Conservation (phyloP, 192 early-diverging fungal species). For the Powellomyces hirtus region DNA sequence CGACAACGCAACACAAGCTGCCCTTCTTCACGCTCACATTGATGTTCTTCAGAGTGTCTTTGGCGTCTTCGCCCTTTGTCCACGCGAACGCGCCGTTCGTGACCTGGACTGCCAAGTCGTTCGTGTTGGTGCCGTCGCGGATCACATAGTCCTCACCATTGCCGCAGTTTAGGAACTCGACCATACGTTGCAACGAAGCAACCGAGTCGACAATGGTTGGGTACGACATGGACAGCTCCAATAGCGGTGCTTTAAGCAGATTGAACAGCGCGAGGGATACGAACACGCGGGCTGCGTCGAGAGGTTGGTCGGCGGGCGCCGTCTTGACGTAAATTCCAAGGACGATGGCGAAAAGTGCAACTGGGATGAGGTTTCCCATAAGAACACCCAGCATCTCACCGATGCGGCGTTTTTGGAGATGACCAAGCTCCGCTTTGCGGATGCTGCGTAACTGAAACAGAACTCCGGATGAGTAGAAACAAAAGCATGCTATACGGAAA, state of each 20-base stretch:
- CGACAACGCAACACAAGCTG: slow-evolving; percentile 53
- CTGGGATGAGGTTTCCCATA: neutral
- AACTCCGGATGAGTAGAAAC: too few species aligned
- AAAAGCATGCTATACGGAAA: too few species aligned
- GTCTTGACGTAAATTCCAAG: neutral
- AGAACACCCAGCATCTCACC: neutral
- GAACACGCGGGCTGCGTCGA: neutral
- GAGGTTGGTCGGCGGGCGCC: neutral
- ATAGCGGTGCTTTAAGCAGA: slow-evolving; percentile 3
- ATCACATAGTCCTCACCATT: neutral
- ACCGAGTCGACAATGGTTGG: neutral
- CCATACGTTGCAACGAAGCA: neutral
- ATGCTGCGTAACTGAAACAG: too few species aligned
- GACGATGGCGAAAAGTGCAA: neutral
- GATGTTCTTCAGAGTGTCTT: too few species aligned
- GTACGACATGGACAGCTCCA: neutral
- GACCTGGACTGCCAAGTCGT: neutral
- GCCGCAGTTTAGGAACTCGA: neutral
- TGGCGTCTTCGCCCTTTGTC: too few species aligned
- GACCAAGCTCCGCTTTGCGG: neutral
- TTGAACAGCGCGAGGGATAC: neutral
- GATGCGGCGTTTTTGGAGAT: neutral
- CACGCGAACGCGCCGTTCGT: neutral
- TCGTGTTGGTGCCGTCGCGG: neutral
- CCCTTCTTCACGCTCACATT: too few species aligned